Percentiles rank a stretch among this genome's conserved stretches.
Conservation (phyloP, 495 filamentous ascomycete genomes). For the Lasiosphaeriaceae sp. region DNA sequence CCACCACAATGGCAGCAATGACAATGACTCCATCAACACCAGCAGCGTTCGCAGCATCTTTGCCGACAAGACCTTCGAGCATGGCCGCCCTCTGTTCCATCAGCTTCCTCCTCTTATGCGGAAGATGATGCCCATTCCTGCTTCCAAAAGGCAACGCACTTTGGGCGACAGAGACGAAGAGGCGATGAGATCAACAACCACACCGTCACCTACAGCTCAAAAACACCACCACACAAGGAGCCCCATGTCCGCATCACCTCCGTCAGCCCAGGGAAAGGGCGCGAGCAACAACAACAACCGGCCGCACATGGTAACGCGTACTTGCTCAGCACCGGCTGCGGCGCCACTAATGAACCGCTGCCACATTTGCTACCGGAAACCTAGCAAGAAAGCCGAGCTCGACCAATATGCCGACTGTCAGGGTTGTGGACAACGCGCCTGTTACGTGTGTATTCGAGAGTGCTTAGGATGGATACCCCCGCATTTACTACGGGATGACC, state of each 20-base stretch:
- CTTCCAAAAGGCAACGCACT: slow-evolving; percentile 28
- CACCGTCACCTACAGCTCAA: slow-evolving; percentile 3
- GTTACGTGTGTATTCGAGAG: slow-evolving; percentile 45
- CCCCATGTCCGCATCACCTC: slow-evolving; percentile 11
- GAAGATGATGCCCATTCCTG: slow-evolving; percentile 31
- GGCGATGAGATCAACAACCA: slow-evolving; percentile 9
- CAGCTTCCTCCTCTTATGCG: slow-evolving; percentile 17
- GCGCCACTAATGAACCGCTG: slow-evolving; percentile 35
- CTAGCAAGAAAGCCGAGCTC: slow-evolving; percentile 45
- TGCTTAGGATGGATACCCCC: slow-evolving; percentile 37
- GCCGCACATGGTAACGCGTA: too few species aligned
- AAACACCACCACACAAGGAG: slow-evolving; percentile 3
- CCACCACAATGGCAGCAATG: background rate
- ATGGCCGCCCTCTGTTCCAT: slow-evolving; percentile 9
- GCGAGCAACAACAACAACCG: too few species aligned
- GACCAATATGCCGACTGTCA: slow-evolving; percentile 45
- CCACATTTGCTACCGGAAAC: slow-evolving; percentile 47
- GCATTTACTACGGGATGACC: background rate
- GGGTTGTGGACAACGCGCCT: slow-evolving; percentile 44
- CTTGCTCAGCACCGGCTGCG: background rate
- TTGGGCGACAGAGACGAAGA: slow-evolving; percentile 3
- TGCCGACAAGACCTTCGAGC: slow-evolving; percentile 5
- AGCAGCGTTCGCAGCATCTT: slow-evolving; percentile 1
- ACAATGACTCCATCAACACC: background rate
- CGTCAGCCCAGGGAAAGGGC: background rate